A percentile compares a stretch with the other conserved stretches of the same genome.
Evolutionary conservation across 2,329 filamentous ascomycete species (phyloP).

Genomic region (Graphiopsis chlorocephala): DNA sequence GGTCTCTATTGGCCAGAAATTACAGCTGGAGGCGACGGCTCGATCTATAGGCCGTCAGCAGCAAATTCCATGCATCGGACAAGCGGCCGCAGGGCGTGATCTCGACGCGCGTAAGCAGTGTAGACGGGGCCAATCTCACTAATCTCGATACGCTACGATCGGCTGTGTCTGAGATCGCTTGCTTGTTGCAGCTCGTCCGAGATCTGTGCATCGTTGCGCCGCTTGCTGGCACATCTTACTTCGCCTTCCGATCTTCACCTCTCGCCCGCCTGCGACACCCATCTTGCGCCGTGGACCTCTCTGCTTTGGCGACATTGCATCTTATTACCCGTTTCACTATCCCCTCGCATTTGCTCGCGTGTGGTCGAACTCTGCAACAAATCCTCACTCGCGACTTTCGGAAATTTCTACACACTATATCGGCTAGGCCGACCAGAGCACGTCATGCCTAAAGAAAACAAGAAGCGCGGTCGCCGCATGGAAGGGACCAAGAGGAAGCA

Average conservation of each 20-base stretch:
- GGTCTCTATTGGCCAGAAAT: neutral
- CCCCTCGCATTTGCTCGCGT: neutral
- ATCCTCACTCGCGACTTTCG: neutral
- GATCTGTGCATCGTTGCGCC: slow-evolving; percentile 8
- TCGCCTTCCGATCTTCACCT: neutral
- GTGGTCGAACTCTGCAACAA: slow-evolving; percentile 2
- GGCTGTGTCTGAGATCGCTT: slow-evolving; percentile 1
- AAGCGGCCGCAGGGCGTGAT: neutral
- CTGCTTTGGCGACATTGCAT: neutral
- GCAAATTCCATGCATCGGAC: neutral
- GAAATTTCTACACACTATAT: slow-evolving; percentile 17
- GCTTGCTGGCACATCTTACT: neutral
- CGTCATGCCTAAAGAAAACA: slow-evolving; percentile 59
- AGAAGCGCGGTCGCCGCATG: slow-evolving; percentile 57
- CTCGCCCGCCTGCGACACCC: neutral
- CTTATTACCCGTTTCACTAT: neutral
- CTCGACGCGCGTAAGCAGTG: neutral
- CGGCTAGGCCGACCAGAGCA: neutral
- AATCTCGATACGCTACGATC: slow-evolving; percentile 9
- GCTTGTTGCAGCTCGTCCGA: neutral
- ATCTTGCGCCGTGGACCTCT: neutral
- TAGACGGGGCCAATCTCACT: slow-evolving; percentile 1
- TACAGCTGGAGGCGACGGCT: neutral
- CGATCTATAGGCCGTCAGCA: neutral
- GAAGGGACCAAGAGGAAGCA: slow-evolving; percentile 52